A percentile compares a stretch with the other conserved stretches of the same genome.
These are phyloP conservation scores for Cenococcum geophilum DNA, from an alignment of 495 filamentous ascomycete genomes.

Conservation along the genomic window DNA sequence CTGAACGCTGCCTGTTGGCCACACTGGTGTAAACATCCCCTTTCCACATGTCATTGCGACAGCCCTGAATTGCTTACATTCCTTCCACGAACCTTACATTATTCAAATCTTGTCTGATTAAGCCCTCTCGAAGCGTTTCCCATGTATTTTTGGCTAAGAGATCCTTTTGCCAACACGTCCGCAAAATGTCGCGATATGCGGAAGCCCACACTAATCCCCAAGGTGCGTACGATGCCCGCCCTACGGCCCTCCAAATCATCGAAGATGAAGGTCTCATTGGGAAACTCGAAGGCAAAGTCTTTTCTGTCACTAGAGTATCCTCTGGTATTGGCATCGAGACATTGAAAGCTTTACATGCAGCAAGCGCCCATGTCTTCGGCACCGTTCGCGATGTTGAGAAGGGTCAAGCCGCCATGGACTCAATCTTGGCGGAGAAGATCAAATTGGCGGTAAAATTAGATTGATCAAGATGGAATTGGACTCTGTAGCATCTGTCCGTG, in stretches of 20 bases:
- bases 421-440: constrained; percentile 28
- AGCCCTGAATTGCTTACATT: too few relatives aligned
- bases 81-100: too few relatives aligned
- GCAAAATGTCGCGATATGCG: constrained; percentile 8
- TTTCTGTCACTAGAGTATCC: constrained; percentile 66
- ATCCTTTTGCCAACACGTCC: background rate
- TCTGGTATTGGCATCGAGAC: constrained; percentile 50
- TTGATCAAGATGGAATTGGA: constrained; percentile 42
- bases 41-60: too few relatives aligned
- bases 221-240: constrained; percentile 45
- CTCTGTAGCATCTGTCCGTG: constrained; percentile 42
- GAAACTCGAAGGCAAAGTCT: constrained; percentile 46
- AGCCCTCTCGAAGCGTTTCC: too few relatives aligned
- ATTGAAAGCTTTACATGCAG: constrained; percentile 41
- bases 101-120: too few relatives aligned
- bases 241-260: constrained; percentile 43
- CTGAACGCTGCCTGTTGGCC: too few relatives aligned
- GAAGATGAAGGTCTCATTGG: constrained; percentile 40
- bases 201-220: constrained; percentile 26
- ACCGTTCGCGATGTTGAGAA: constrained; percentile 41
- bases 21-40: too few relatives aligned
- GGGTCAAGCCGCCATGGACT: constrained; percentile 24
- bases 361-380: constrained; percentile 45
- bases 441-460: constrained; percentile 26
- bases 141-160: too few relatives aligned